A percentile compares a stretch with the other conserved stretches of the same genome.
These are phyloP conservation scores for Astragalus membranaceus DNA, from an alignment of 306 rosid species.

Conservation along the genomic window DNA sequence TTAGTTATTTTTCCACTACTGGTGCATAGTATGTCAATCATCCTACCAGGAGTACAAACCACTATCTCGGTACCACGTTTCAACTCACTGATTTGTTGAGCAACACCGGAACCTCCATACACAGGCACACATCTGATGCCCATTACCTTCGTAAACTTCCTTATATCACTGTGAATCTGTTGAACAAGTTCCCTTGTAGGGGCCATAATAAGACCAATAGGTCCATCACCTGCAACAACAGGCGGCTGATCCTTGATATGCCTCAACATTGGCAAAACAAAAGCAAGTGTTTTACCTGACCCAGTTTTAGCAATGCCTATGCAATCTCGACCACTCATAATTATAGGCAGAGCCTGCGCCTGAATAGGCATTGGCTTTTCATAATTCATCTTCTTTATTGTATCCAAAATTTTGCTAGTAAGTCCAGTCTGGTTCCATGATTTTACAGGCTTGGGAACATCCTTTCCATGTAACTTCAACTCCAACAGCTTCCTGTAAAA, in stretches of 20 bases:
- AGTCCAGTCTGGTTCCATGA: slow-evolving; percentile 97
- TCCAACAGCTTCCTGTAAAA: slow-evolving; percentile 75
- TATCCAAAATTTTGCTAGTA: slow-evolving; percentile 78
- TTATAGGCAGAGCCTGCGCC: slow-evolving; percentile 85
- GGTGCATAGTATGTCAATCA: slow-evolving; percentile 94
- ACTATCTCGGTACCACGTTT: slow-evolving; percentile 97
- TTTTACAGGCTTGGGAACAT: slow-evolving; percentile 89
- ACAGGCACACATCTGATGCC: slow-evolving; percentile 92
- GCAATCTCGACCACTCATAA: slow-evolving; percentile 96
- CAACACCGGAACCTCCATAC: slow-evolving; percentile 97
- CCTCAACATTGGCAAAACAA: slow-evolving; percentile 95
- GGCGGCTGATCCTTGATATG: slow-evolving; percentile 97
- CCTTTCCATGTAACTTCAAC: slow-evolving; percentile 91
- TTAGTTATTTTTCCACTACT: slow-evolving; percentile 90
- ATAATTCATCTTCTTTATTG: slow-evolving; percentile 63
- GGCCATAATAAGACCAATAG: slow-evolving; percentile 93
- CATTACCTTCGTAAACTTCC: slow-evolving; percentile 65
- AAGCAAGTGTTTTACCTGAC: slow-evolving; percentile 93
- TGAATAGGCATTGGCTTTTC: slow-evolving; percentile 95
- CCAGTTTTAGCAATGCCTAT: slow-evolving; percentile 97
- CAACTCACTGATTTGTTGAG: slow-evolving; percentile 94
- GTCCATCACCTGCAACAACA: slow-evolving; percentile 92
- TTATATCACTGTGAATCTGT: slow-evolving; percentile 85
- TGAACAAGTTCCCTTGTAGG: slow-evolving; percentile 97
- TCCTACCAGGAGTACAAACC: slow-evolving; percentile 96